phyloP scores from a whole-genome alignment of 192 early-diverging fungal species.

The Lobosporangium transversale region DNA sequence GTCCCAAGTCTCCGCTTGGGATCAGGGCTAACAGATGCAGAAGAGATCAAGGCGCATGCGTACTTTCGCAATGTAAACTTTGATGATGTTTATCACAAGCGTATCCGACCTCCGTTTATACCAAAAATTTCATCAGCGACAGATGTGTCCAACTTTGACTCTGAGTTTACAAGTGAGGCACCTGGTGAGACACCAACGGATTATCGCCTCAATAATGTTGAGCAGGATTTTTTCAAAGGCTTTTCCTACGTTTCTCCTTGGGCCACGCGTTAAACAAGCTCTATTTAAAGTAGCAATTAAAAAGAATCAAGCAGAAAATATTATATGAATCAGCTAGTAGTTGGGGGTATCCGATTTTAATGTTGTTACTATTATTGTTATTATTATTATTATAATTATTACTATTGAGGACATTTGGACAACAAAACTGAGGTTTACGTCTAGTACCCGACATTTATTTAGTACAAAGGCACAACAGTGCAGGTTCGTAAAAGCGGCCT shows the following conservation, averaged over 20 bases:
- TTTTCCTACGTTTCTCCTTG: conserved; percentile 49
- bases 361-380: too few relatives aligned
- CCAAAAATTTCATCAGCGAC: conserved; percentile 67
- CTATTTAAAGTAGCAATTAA: too few relatives aligned
- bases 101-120: conserved; percentile 73
- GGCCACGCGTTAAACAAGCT: conserved; percentile 10
- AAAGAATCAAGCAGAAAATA: too few relatives aligned
- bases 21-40: conserved; percentile 60
- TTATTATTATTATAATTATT: too few relatives aligned
- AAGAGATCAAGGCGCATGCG: conserved; percentile 79
- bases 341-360: too few relatives aligned
- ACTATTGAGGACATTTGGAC: too few relatives aligned
- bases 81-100: conserved; percentile 77
- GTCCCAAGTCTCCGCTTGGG: conserved; percentile 76
- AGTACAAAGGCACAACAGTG: too few relatives aligned
- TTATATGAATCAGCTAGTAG: too few relatives aligned
- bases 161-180: conserved; percentile 62
- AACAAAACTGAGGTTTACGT: too few relatives aligned
- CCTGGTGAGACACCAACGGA: conserved; percentile 53
- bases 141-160: conserved; percentile 70
- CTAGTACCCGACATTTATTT: too few relatives aligned
- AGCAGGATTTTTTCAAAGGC: conserved; percentile 49
- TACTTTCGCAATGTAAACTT: conserved; percentile 83
- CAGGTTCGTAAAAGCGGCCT: too few relatives aligned
- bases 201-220: conserved; percentile 36